Conservation (phyloP, 2,329 filamentous ascomycete genomes). For the Cordyceps cateniannulata region DNA sequence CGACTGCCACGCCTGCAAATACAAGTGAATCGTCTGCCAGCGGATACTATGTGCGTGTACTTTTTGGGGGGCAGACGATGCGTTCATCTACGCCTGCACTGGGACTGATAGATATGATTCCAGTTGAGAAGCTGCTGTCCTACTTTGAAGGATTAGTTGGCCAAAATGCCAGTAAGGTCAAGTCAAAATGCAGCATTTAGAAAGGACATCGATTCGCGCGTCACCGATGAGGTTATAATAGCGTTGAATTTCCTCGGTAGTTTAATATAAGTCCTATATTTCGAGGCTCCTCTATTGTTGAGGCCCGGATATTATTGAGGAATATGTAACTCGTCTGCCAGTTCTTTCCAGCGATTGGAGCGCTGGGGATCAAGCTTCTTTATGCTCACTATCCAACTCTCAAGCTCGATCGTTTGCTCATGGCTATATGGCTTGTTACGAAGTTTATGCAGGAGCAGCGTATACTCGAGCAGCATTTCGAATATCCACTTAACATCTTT, state of each 20-base stretch:
- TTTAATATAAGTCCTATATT: not conserved
- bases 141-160: slow-evolving; percentile 72
- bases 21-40: slow-evolving; percentile 23
- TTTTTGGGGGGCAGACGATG: slow-evolving; percentile 64
- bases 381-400: slow-evolving; percentile 57
- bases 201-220: not conserved
- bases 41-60: slow-evolving; percentile 53
- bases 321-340: slow-evolving; percentile 40
- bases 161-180: slow-evolving; percentile 35
- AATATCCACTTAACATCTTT: slow-evolving; percentile 73
- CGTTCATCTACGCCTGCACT: slow-evolving; percentile 61
- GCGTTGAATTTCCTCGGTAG: not conserved
- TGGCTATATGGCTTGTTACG: slow-evolving; percentile 34
- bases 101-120: slow-evolving; percentile 66
- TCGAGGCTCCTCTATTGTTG: too few relatives aligned
- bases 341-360: slow-evolving; percentile 67
- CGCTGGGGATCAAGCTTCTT: slow-evolving; percentile 67
- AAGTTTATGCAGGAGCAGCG: slow-evolving; percentile 50
- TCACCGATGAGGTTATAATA: not conserved
- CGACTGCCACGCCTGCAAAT: slow-evolving; percentile 47
- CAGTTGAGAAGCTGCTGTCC: slow-evolving; percentile 53
- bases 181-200: slow-evolving; percentile 24
- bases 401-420: slow-evolving; percentile 40
- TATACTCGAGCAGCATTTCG: slow-evolving; percentile 74
- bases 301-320: not conserved